Evolutionary conservation across 768 basidiomycete genomes (phyloP).

Genomic region (Boletus rubroflammeus): DNA sequence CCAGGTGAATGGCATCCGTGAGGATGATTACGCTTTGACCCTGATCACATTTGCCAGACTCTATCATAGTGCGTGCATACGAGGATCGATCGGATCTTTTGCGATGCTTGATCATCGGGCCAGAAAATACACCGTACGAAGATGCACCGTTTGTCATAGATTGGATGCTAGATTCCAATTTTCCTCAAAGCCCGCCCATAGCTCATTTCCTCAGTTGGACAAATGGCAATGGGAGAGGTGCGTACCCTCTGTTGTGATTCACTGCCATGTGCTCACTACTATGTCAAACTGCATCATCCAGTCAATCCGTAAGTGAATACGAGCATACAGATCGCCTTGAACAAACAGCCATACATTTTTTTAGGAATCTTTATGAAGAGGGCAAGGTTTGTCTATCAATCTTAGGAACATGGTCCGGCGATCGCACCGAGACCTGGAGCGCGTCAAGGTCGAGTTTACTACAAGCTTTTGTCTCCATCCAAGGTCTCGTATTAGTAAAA

Average conservation of each 20-base stretch:
- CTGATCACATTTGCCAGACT: conserved; percentile 45
- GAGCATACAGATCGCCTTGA: neutral
- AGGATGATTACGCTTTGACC: neutral
- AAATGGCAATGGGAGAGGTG: conserved; percentile 81
- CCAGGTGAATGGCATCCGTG: conserved; percentile 57
- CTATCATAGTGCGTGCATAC: conserved; percentile 85
- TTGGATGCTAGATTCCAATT: conserved; percentile 84
- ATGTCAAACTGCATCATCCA: neutral
- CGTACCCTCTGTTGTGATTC: conserved; percentile 1
- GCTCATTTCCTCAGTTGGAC: conserved; percentile 95
- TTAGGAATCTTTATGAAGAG: conserved; percentile 88
- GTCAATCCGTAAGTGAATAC: conserved; percentile 68
- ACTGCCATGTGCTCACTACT: neutral
- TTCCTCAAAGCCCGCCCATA: conserved; percentile 75
- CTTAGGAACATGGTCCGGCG: conserved; percentile 89
- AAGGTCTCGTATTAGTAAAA: conserved; percentile 88
- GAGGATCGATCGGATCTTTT: conserved; percentile 87
- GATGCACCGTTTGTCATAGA: conserved; percentile 95
- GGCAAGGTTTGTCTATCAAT: conserved; percentile 94
- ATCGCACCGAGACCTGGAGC: conserved; percentile 85
- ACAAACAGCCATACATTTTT: neutral
- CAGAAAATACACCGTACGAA: conserved; percentile 92
- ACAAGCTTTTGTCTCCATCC: conserved; percentile 91
- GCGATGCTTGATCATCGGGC: conserved; percentile 86
- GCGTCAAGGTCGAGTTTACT: conserved; percentile 79